phyloP scores from a whole-genome alignment of 805 yeast species.

The Saccharomycopsis sp. region DNA sequence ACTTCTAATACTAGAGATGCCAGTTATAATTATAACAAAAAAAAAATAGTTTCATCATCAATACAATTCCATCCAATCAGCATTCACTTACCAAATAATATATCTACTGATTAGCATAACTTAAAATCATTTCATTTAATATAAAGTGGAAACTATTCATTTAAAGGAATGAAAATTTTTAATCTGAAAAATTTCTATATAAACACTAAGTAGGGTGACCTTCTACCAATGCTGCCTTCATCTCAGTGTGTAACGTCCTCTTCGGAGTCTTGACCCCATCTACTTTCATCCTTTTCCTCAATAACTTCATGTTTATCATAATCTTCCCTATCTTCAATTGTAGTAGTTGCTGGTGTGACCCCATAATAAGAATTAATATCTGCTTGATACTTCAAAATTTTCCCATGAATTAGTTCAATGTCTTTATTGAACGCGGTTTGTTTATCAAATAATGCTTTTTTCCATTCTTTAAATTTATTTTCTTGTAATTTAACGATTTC shows the following conservation, averaged over 20 bases:
- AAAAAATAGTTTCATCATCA: constrained; percentile 10
- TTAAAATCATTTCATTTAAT: no score
- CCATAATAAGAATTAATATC: constrained; percentile 11
- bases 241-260: no score
- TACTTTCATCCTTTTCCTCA: neutral
- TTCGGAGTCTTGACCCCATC: no score
- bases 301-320: neutral
- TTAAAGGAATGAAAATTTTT: no score
- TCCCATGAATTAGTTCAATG: constrained; percentile 37
- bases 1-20: constrained; percentile 23
- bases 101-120: no score
- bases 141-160: no score
- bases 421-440: constrained; percentile 52
- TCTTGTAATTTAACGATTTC: constrained; percentile 44
- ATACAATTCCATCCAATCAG: neutral
- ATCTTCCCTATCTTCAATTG: neutral
- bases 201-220: no score
- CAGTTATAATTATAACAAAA: constrained; percentile 18
- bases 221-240: no score
- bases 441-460: constrained; percentile 43
- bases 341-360: neutral
- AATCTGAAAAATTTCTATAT: no score
- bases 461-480: constrained; percentile 55
- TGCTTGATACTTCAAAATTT: constrained; percentile 33
- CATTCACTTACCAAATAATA: constrained; percentile 1